Base-by-base conservation (phyloP, 495 filamentous ascomycete species). In the Letharia lupina region DNA sequence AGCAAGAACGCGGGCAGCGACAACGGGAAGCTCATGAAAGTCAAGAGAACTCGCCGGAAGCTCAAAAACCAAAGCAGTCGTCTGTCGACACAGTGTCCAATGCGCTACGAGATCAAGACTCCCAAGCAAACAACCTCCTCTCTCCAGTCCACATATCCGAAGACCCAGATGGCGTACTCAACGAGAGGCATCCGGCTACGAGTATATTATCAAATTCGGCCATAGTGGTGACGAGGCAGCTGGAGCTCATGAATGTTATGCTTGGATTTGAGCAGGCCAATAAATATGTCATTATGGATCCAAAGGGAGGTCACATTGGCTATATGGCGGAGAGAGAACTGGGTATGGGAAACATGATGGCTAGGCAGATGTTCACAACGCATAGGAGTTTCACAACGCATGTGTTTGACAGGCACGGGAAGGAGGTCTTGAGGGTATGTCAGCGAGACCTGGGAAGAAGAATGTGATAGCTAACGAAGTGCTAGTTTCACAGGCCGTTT, bases 241-340 rank as follows among this genome's bases (percentile, higher is more conserved):
- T 90, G 41, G 87, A 89, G 73, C 77, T 89, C 70, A 87, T 89
- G 82, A 89, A 88, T 74, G 79, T 90, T 11, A 78, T 90, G 75
- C 74, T 89, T 50, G 86, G 87, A 1, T 90, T 88, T 67, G 87
- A 90, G 74, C 87, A 90, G 74, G 86, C 87, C 20, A 89, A 90
- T 67, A 83, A 82, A 71, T 90, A 90, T 70, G 80, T 87, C 39
- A 88, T 90, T 60, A 83, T 89, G 81, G 83, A 88, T 77, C 84
- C 84, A n/a, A 76, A 82, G 41, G 87, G 87, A 10, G 83, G 84
- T 41, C 86, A 88, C 67, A 78, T 90, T 60, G 87, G 87, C 20
- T 89, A 86, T 68, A 83, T 90, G 74, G 86, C 86, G 33, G 87
- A 90, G 72, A 82, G 82, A 68, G 87, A 88, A 62, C 79, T 81